Percentiles rank a stretch among this genome's conserved stretches.
Evolutionary conservation across 2,329 filamentous ascomycete genomes (phyloP).

Genomic region (Fusarium dimerum): DNA sequence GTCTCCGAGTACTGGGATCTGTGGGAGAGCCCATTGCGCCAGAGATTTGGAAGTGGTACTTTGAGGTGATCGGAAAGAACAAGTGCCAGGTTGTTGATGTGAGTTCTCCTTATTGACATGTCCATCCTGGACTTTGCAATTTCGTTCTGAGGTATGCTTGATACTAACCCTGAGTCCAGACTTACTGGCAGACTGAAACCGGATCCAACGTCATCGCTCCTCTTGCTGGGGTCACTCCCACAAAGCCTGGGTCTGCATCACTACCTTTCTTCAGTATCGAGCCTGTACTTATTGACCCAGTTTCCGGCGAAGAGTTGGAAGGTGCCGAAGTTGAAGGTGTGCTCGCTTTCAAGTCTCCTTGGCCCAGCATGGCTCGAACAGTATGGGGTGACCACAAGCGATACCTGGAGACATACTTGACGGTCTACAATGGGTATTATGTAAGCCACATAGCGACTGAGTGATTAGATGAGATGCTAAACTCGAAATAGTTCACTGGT

Average conservation of each 20-base stretch:
- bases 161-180: constrained; percentile 53
- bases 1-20: constrained; percentile 81
- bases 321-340: constrained; percentile 94
- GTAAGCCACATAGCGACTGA: constrained; percentile 54
- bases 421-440: constrained; percentile 94
- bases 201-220: constrained; percentile 92
- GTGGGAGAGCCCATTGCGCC: constrained; percentile 96
- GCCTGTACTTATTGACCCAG: constrained; percentile 88
- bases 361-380: constrained; percentile 96
- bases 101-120: constrained; percentile 47
- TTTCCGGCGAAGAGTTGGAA: constrained; percentile 82
- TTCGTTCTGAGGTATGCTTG: no score
- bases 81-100: constrained; percentile 89
- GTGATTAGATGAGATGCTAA: no score
- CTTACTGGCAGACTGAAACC: constrained; percentile 98
- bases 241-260: constrained; percentile 89
- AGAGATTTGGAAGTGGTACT: constrained; percentile 98
- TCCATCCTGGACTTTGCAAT: no score
- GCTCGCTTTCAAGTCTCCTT: constrained; percentile 88
- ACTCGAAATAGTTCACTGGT: constrained; percentile 65
- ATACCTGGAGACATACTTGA: constrained; percentile 95
- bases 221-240: constrained; percentile 84
- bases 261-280: constrained; percentile 98
- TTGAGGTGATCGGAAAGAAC: constrained; percentile 84
- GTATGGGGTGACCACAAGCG: constrained; percentile 93